Evolutionary conservation across 768 basidiomycete species (phyloP), one percentile per base, ranked within the genome.

Genomic region (Hydnum rufescens): DNA sequence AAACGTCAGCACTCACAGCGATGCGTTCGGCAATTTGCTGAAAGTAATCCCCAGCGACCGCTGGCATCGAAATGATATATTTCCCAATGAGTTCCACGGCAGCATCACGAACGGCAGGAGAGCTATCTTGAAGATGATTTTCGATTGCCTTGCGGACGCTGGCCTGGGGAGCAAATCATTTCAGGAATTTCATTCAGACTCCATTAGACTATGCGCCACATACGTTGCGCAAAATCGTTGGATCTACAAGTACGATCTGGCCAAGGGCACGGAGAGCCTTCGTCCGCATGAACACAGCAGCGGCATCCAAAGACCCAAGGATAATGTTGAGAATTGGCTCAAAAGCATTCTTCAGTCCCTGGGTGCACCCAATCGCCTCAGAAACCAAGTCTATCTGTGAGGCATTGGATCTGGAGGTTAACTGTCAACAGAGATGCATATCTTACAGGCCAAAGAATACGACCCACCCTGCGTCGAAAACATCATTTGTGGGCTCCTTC

Each of bases 31-130:
- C 78, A 51, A 99, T 85, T 63, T 78, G 79, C 46, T 74, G 71
- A 60, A 92, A 93, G 66, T 97, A 97, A 59, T 90, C 78, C 3
- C 75, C 75, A 0, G 85, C 87, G n/a, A 97, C 78, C 52, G 80
- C 78, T 0, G 88, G 86, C 0, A 81, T 79, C 13, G 44, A 16
- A 32, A 90, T 76, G 70, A 97, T 80, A 60, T 97, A 93, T 67
- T 89, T 93, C n/a, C 95, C 95, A 53, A 97, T 86, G 53, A 99
- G 68, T 61, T 97, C 95, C 13, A 99, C 86, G 3, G 93, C 90
- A 3, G 90, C 89, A 62, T 99, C 95, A 6, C 95, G 83, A 4
- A 99, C 95, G 18, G 85, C 83, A 0, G 95, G 82, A 0, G 95
- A 97, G 57, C 74, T 82, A 59, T 99, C 95, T 2, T 84, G 69